Conservation (phyloP, 73 alveolate genomes). For the Uronychia setigera region DNA sequence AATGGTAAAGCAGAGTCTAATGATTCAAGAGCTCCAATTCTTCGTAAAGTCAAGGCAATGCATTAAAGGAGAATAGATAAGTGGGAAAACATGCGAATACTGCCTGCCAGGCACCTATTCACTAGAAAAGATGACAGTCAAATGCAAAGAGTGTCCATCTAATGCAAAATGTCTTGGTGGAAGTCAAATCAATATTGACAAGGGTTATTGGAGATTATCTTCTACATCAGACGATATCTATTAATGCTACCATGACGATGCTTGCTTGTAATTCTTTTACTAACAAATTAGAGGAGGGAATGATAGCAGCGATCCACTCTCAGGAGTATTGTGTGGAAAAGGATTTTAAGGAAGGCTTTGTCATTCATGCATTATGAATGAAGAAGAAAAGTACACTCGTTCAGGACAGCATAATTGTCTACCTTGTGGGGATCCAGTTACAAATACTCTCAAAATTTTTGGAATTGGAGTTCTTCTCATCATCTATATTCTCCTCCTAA, state of each 20-base stretch:
- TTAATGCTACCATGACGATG: constrained; percentile 19
- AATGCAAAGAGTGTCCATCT: constrained; percentile 26
- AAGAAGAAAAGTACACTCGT: neutral
- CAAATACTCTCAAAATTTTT: constrained; percentile 2
- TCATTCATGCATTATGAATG: neutral
- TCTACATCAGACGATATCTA: neutral
- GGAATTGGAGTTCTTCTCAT: neutral
- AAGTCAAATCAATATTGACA: constrained; percentile 1
- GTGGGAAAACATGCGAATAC: neutral
- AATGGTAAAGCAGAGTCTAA: neutral
- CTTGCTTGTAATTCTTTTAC: constrained; percentile 20
- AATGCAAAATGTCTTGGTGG: constrained; percentile 49
- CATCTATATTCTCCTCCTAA: constrained; percentile 6
- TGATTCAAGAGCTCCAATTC: neutral
- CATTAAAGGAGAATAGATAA: constrained; percentile 12
- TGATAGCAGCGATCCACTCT: neutral
- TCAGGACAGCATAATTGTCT: neutral
- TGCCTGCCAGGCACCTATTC: constrained; percentile 31
- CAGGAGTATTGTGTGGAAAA: constrained; percentile 1
- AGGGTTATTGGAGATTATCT: constrained; percentile 51
- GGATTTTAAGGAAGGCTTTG: neutral
- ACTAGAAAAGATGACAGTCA: constrained; percentile 2
- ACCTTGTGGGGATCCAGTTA: constrained; percentile 4
- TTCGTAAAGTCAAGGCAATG: constrained; percentile 12
- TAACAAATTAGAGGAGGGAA: constrained; percentile 8